A percentile compares a stretch with the other conserved stretches of the same genome.
These are phyloP conservation scores for Carex cristatella DNA, from an alignment of 176 grass and related monocot species.

Conservation along the genomic window DNA sequence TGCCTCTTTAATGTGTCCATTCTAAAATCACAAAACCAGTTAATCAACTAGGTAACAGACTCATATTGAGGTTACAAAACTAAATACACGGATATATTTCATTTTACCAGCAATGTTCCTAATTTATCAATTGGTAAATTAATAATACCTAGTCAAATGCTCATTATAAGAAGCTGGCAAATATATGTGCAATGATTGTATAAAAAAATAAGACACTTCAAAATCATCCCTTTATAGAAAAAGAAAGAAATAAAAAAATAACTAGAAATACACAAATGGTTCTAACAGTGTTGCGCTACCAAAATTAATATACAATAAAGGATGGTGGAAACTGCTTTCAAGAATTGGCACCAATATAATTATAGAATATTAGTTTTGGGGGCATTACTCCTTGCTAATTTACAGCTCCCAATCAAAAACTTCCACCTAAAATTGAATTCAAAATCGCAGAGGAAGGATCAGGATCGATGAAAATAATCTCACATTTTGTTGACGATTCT, in stretches of 20 bases:
- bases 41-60: not conserved
- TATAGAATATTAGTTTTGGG: no score
- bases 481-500: constrained; percentile 90
- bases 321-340: not conserved
- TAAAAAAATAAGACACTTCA: no score
- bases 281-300: not conserved
- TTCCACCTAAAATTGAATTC: not conserved
- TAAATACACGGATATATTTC: not conserved
- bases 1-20: constrained; percentile 85
- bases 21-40: constrained; percentile 34
- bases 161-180: no score
- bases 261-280: no score
- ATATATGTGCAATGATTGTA: no score
- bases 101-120: not conserved
- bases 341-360: no score
- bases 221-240: not conserved
- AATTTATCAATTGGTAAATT: not conserved
- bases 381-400: no score
- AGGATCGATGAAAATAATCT: not conserved
- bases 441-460: not conserved
- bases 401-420: not conserved
- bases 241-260: not conserved
- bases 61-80: not conserved
- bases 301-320: not conserved
- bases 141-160: no score